Conservation (phyloP, 768 basidiomycete genomes). For the Agrocybe pediades region DNA sequence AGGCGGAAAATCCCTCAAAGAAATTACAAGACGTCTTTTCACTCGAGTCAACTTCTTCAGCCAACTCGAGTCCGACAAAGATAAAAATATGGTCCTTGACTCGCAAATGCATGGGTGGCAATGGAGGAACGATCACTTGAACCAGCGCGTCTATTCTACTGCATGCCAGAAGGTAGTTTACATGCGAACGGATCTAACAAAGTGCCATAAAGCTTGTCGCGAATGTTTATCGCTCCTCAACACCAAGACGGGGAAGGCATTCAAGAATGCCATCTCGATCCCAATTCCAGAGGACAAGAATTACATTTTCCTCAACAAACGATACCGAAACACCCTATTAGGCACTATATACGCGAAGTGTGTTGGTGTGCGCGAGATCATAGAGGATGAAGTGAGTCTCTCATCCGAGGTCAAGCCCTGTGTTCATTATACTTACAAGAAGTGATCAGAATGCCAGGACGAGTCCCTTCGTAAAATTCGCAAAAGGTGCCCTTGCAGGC, state of each 20-base stretch:
- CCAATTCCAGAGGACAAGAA: constrained; percentile 1
- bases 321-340: not conserved
- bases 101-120: constrained; percentile 16
- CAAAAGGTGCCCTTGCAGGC: constrained; percentile 7
- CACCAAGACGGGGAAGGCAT: not conserved
- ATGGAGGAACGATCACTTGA: constrained; percentile 28
- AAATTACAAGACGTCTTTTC: constrained; percentile 8
- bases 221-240: not conserved
- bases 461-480: constrained; percentile 11
- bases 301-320: constrained; percentile 2
- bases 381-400: constrained; percentile 3
- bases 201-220: not conserved
- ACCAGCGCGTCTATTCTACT: constrained; percentile 7
- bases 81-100: constrained; percentile 1
- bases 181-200: not conserved
- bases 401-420: not conserved
- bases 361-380: constrained; percentile 4
- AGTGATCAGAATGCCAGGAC: constrained; percentile 8
- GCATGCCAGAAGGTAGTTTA: not conserved
- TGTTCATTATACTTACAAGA: not conserved
- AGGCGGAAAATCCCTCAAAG: constrained; percentile 7
- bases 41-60: constrained; percentile 6
- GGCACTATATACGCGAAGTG: constrained; percentile 2
- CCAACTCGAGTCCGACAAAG: not conserved
- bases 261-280: not conserved